These are phyloP conservation scores for Pseudocercospora cruenta DNA, from an alignment of 2,329 filamentous ascomycete species.

Conservation along the genomic window DNA sequence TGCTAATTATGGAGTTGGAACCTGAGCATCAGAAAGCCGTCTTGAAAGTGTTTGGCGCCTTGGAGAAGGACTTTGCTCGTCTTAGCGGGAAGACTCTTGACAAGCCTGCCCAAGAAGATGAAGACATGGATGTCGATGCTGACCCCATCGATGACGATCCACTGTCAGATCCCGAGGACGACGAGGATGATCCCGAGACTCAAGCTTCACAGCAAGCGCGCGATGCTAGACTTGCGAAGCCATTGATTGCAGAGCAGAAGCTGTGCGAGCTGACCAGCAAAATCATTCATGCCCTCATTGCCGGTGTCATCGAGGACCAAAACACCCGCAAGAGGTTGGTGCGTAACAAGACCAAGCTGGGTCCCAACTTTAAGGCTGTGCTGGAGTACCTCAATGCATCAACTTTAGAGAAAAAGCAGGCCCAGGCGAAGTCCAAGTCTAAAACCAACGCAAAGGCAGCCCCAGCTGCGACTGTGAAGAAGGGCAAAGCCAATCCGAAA, in stretches of 20 bases:
- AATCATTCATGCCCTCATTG: slow-evolving; percentile 78
- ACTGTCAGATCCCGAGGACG: slow-evolving; percentile 42
- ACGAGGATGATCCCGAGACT: slow-evolving; percentile 48
- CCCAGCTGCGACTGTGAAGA: slow-evolving; percentile 46
- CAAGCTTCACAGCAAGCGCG: slow-evolving; percentile 60
- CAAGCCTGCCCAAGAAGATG: slow-evolving; percentile 47
- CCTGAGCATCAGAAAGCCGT: slow-evolving; percentile 66
- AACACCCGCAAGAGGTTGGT: slow-evolving; percentile 72
- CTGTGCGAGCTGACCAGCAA: slow-evolving; percentile 86
- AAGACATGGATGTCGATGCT: slow-evolving; percentile 55
- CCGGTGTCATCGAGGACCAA: slow-evolving; percentile 70
- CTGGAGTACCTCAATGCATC: slow-evolving; percentile 72
- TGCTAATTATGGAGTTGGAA: slow-evolving; percentile 66
- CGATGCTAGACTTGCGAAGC: slow-evolving; percentile 58
- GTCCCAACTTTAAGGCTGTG: slow-evolving; percentile 83
- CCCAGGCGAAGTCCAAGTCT: slow-evolving; percentile 47
- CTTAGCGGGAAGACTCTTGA: slow-evolving; percentile 44
- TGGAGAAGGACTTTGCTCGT: slow-evolving; percentile 78
- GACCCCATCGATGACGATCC: slow-evolving; percentile 35
- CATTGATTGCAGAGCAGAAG: slow-evolving; percentile 78
- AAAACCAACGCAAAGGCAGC: slow-evolving; percentile 33
- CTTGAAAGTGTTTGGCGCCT: slow-evolving; percentile 73
- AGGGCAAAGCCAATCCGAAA: slow-evolving; percentile 42
- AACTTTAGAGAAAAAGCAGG: slow-evolving; percentile 52
- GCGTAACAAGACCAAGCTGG: slow-evolving; percentile 78